Conservation (phyloP, 768 basidiomycete genomes). For the Xerocomus potaroensis region DNA sequence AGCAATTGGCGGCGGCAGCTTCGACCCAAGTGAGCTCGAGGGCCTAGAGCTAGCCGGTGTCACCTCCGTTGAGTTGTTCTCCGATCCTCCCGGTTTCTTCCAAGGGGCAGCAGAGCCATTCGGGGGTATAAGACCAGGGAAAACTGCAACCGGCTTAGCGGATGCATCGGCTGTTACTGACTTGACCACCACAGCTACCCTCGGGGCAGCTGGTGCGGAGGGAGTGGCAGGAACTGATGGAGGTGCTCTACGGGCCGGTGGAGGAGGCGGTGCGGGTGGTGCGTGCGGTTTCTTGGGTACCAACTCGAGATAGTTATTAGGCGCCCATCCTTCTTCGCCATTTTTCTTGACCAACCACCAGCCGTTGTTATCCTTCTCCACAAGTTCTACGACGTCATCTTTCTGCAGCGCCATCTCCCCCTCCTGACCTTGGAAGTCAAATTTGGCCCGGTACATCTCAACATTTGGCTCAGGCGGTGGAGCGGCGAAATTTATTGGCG, state of each 20-base stretch:
- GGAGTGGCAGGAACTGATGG: constrained; percentile 39
- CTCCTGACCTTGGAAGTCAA: constrained; percentile 87
- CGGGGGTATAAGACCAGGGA: constrained; percentile 65
- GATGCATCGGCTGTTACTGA: constrained; percentile 52
- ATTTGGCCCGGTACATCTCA: constrained; percentile 83
- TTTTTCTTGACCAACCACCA: constrained; percentile 97
- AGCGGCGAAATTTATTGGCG: constrained; percentile 38
- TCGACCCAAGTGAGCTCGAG: constrained; percentile 44
- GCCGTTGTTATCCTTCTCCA: constrained; percentile 91
- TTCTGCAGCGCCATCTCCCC: constrained; percentile 89
- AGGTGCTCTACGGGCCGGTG: constrained; percentile 48
- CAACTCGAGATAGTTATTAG: constrained; percentile 87
- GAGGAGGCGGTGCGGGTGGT: constrained; percentile 65
- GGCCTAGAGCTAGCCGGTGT: constrained; percentile 49
- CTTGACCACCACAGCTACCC: constrained; percentile 33
- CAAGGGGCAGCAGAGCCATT: constrained; percentile 73
- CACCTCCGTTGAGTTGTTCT: constrained; percentile 31
- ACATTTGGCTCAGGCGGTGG: constrained; percentile 62
- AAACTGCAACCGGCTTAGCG: constrained; percentile 80
- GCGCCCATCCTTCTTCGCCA: constrained; percentile 88
- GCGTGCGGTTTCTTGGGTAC: constrained; percentile 64
- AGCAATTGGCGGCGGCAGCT: constrained; percentile 56
- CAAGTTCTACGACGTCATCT: constrained; percentile 87
- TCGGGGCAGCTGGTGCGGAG: constrained; percentile 33
- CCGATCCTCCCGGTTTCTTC: constrained; percentile 52